Evolutionary conservation across 2,329 filamentous ascomycete genomes (phyloP).

Genomic region (Epichloe festucae): DNA sequence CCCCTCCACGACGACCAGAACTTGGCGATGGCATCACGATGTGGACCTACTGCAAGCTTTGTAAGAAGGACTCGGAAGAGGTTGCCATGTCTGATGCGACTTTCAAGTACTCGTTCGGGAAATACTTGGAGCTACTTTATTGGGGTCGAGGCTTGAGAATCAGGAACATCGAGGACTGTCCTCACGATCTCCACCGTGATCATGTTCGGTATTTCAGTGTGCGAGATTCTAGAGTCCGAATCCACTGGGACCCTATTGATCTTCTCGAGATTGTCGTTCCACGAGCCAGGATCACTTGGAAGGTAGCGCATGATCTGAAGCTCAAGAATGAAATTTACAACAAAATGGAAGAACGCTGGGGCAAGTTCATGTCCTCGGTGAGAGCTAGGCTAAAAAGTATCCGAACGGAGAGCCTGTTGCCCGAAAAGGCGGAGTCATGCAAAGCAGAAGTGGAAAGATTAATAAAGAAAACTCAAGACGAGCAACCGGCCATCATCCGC

Average conservation of each 20-base stretch:
- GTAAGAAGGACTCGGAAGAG: constrained; percentile 78
- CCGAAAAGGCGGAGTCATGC: constrained; percentile 75
- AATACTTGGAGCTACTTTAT: constrained; percentile 94
- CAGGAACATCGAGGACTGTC: constrained; percentile 57
- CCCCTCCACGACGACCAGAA: constrained; percentile 28
- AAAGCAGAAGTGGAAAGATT: constrained; percentile 69
- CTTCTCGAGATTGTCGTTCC: constrained; percentile 92
- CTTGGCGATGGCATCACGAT: constrained; percentile 61
- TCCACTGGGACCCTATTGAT: constrained; percentile 88
- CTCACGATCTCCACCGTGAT: constrained; percentile 84
- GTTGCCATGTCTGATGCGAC: constrained; percentile 86
- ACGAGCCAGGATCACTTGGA: constrained; percentile 84
- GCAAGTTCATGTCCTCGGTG: constrained; percentile 78
- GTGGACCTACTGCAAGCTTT: constrained; percentile 95
- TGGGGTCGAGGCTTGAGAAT: constrained; percentile 78
- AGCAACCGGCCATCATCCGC: constrained; percentile 59
- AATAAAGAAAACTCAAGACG: constrained; percentile 67
- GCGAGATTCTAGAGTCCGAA: constrained; percentile 69
- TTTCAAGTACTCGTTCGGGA: constrained; percentile 97
- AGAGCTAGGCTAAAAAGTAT: constrained; percentile 75
- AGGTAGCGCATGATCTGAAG: constrained; percentile 83
- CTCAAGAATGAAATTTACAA: constrained; percentile 87
- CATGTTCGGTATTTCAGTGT: constrained; percentile 89
- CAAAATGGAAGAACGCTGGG: constrained; percentile 69
- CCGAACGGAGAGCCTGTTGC: constrained; percentile 78